phyloP scores from a whole-genome alignment of 2,329 filamentous ascomycete genomes.

The Cylindrodendrum hubeiense region DNA sequence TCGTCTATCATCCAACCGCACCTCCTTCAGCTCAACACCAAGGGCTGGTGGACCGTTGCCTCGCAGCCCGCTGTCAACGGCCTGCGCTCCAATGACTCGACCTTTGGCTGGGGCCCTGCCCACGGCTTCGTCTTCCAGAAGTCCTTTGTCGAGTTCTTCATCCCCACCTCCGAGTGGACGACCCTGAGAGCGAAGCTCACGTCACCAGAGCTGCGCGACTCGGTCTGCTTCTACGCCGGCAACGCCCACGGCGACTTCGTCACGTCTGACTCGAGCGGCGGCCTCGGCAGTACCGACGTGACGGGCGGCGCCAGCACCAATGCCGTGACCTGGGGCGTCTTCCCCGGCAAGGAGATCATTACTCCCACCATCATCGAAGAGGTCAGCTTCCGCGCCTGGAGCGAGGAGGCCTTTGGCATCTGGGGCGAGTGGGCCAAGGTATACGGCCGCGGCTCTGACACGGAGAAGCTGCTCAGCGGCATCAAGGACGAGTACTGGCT shows the following conservation, averaged over 20 bases:
- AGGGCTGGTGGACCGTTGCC: conserved; percentile 96
- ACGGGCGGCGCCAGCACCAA: conserved; percentile 75
- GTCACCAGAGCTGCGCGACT: conserved; percentile 69
- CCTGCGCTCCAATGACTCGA: conserved; percentile 77
- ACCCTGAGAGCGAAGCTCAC: conserved; percentile 73
- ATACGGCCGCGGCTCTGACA: conserved; percentile 80
- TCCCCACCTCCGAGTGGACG: conserved; percentile 79
- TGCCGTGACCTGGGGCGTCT: conserved; percentile 96
- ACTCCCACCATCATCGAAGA: conserved; percentile 97
- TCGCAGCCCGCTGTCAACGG: conserved; percentile 96
- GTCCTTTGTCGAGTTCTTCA: conserved; percentile 96
- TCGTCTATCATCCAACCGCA: conserved; percentile 83
- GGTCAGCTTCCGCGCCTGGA: conserved; percentile 93
- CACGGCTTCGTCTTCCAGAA: conserved; percentile 98
- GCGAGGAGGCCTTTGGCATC: conserved; percentile 95
- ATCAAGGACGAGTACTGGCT: conserved; percentile 83
- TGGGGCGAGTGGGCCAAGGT: conserved; percentile 95
- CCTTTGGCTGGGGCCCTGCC: conserved; percentile 93
- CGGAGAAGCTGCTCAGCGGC: conserved; percentile 76
- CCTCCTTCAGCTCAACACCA: conserved; percentile 80
- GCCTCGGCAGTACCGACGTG: conserved; percentile 41
- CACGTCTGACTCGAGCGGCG: conserved; percentile 70
- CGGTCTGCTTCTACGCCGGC: conserved; percentile 88
- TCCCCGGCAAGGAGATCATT: conserved; percentile 94
- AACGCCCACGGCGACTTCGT: conserved; percentile 84